Evolutionary conservation across 495 filamentous ascomycete genomes (phyloP).

Genomic region (Daldinia concentrica): DNA sequence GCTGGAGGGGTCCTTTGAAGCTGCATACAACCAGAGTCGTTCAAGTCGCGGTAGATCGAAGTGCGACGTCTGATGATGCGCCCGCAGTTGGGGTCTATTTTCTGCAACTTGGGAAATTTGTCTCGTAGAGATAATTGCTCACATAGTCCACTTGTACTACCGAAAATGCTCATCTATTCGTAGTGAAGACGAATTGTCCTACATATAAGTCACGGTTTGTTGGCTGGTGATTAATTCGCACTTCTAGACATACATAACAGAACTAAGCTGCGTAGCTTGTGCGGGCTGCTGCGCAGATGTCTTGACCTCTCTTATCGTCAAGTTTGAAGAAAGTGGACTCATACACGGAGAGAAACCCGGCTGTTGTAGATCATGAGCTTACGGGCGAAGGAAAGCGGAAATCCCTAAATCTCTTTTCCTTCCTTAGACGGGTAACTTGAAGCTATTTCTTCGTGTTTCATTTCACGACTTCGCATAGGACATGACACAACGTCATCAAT

Average conservation of each 20-base stretch:
- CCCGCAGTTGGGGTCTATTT: slow-evolving; percentile 26
- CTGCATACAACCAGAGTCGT: slow-evolving; percentile 34
- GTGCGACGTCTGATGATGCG: slow-evolving; percentile 39
- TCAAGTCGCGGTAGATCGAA: slow-evolving; percentile 38
- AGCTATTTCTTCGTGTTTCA: slow-evolving; percentile 29
- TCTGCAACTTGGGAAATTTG: slow-evolving; percentile 38
- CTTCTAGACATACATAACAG: slow-evolving; percentile 33
- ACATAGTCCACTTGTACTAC: slow-evolving; percentile 28
- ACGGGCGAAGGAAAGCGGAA: slow-evolving; percentile 15
- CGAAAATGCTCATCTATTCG: slow-evolving; percentile 34
- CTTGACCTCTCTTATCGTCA: slow-evolving; percentile 14
- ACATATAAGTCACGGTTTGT: slow-evolving; percentile 32
- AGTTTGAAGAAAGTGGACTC: background rate
- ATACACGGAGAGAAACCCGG: slow-evolving; percentile 2
- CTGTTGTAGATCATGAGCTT: slow-evolving; percentile 1
- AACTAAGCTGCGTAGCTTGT: slow-evolving; percentile 27
- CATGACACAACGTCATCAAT: slow-evolving; percentile 35
- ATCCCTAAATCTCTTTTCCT: slow-evolving; percentile 10
- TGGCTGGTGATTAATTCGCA: slow-evolving; percentile 28
- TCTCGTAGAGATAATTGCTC: slow-evolving; percentile 34
- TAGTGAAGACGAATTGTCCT: slow-evolving; percentile 42
- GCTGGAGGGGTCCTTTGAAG: slow-evolving; percentile 21
- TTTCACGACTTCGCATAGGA: slow-evolving; percentile 31
- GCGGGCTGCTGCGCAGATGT: slow-evolving; percentile 22
- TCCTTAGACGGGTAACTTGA: slow-evolving; percentile 16